Evolutionary conservation across 805 yeast genomes (phyloP).

Genomic region (Lachancea sp.): DNA sequence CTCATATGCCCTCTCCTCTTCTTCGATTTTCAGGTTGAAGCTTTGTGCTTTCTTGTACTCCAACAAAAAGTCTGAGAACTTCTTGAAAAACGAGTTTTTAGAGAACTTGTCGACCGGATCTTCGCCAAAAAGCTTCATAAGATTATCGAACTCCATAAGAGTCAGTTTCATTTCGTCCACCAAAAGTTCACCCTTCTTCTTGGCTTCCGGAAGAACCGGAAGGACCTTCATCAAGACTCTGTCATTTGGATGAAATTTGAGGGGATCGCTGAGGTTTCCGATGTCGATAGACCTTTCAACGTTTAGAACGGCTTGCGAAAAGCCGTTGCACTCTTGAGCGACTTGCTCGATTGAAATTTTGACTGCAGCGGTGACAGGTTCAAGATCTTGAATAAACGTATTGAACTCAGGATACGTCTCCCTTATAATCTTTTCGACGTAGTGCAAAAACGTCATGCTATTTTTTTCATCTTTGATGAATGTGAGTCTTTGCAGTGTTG

Average conservation of each 20-base stretch:
- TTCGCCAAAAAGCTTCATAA: slow-evolving; percentile 89
- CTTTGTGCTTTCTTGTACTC: slow-evolving; percentile 75
- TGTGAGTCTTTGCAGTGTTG: slow-evolving; percentile 81
- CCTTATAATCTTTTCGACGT: slow-evolving; percentile 84
- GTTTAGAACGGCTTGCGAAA: slow-evolving; percentile 53
- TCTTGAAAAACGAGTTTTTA: slow-evolving; percentile 63
- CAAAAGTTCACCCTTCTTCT: slow-evolving; percentile 58
- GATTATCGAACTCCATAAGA: slow-evolving; percentile 54
- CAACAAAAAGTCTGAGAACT: slow-evolving; percentile 69
- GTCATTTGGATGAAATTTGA: slow-evolving; percentile 74
- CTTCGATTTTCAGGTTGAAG: slow-evolving; percentile 77
- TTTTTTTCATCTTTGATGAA: slow-evolving; percentile 88
- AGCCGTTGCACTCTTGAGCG: slow-evolving; percentile 62
- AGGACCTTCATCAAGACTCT: slow-evolving; percentile 53
- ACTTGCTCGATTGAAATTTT: slow-evolving; percentile 80
- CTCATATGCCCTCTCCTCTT: slow-evolving; percentile 71
- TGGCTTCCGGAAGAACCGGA: slow-evolving; percentile 69
- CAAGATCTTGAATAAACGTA: slow-evolving; percentile 67
- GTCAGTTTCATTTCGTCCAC: slow-evolving; percentile 59
- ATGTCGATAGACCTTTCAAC: slow-evolving; percentile 66
- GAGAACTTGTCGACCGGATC: slow-evolving; percentile 65
- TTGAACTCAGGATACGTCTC: slow-evolving; percentile 75
- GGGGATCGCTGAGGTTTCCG: slow-evolving; percentile 79
- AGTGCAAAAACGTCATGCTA: slow-evolving; percentile 83
- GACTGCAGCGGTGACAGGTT: slow-evolving; percentile 49